phyloP scores from a whole-genome alignment of 352 stramenopile species.

The Thalassiosira livingstoniorum region DNA sequence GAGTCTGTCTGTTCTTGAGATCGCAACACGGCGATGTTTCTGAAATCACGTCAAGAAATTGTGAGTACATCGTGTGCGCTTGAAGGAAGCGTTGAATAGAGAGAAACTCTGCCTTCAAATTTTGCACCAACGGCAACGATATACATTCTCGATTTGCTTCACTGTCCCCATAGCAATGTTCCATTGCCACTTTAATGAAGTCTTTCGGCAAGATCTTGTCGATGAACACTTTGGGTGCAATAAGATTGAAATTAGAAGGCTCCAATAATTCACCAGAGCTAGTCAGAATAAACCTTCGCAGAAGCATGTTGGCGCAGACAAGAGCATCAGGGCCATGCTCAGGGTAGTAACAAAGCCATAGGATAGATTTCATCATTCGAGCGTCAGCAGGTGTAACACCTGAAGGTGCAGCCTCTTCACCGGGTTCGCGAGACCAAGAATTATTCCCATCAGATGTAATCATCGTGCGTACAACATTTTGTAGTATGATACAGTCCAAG shows the following conservation, averaged over 20 bases:
- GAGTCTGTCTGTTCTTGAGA: constrained; percentile 14
- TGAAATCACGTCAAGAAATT: constrained; percentile 67
- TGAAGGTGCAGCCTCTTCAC: constrained; percentile 39
- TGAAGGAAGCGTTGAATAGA: constrained; percentile 70
- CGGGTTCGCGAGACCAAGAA: constrained; percentile 28
- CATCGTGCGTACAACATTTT: constrained; percentile 61
- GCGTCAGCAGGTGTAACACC: constrained; percentile 47
- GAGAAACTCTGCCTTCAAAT: constrained; percentile 65
- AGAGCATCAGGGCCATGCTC: constrained; percentile 72
- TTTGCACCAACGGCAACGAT: constrained; percentile 32
- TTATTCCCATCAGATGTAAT: constrained; percentile 43
- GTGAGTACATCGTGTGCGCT: constrained; percentile 60
- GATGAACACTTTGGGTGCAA: constrained; percentile 51
- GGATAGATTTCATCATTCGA: constrained; percentile 73
- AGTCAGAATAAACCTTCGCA: constrained; percentile 70
- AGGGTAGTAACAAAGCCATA: constrained; percentile 72
- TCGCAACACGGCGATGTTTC: constrained; percentile 50
- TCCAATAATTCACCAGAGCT: constrained; percentile 6
- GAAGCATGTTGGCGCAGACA: constrained; percentile 76
- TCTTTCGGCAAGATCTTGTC: constrained; percentile 55
- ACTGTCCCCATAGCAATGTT: constrained; percentile 18
- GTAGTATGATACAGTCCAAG: constrained; percentile 60
- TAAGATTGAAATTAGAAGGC: constrained; percentile 26
- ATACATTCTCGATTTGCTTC: constrained; percentile 25
- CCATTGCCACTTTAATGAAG: constrained; percentile 42